These are phyloP conservation scores for Delonix regia DNA, from an alignment of 306 rosid species.

Conservation along the genomic window DNA sequence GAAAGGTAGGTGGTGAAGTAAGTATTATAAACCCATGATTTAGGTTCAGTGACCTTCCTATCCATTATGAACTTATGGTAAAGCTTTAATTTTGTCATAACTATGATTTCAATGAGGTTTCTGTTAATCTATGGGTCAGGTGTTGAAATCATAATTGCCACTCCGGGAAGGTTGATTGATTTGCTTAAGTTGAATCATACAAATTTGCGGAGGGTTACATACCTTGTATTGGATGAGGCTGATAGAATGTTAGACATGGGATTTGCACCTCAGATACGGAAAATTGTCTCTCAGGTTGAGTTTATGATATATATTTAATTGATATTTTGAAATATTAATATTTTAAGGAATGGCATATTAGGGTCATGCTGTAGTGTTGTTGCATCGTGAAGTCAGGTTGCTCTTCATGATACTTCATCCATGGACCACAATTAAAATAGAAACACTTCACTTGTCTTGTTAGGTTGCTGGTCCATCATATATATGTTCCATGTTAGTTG, in stretches of 20 bases:
- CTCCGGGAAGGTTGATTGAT: slow-evolving; percentile 96
- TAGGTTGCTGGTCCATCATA: background rate
- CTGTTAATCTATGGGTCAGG: slow-evolving; percentile 52
- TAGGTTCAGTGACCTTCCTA: slow-evolving; percentile 3
- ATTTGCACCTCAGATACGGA: slow-evolving; percentile 91
- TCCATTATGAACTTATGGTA: background rate
- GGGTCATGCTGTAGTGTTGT: background rate
- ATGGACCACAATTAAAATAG: background rate
- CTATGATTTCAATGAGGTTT: slow-evolving; percentile 31
- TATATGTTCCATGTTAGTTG: background rate
- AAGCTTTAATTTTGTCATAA: slow-evolving; percentile 3
- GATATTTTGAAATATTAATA: slow-evolving; percentile 26
- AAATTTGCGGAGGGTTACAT: slow-evolving; percentile 91
- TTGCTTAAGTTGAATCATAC: slow-evolving; percentile 95
- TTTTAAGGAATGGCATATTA: background rate
- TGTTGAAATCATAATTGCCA: slow-evolving; percentile 90
- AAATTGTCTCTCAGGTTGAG: slow-evolving; percentile 88
- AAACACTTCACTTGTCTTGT: background rate
- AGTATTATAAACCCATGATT: slow-evolving; percentile 29
- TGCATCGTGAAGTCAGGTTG: background rate
- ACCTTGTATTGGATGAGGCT: slow-evolving; percentile 93
- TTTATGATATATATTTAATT: slow-evolving; percentile 1
- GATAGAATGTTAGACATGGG: slow-evolving; percentile 98
- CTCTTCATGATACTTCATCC: slow-evolving; percentile 12
- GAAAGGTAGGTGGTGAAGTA: slow-evolving; percentile 66